A percentile compares a stretch with the other conserved stretches of the same genome.
Evolutionary conservation across 2,329 filamentous ascomycete genomes (phyloP).

Genomic region (Epichloe coenophiala): DNA sequence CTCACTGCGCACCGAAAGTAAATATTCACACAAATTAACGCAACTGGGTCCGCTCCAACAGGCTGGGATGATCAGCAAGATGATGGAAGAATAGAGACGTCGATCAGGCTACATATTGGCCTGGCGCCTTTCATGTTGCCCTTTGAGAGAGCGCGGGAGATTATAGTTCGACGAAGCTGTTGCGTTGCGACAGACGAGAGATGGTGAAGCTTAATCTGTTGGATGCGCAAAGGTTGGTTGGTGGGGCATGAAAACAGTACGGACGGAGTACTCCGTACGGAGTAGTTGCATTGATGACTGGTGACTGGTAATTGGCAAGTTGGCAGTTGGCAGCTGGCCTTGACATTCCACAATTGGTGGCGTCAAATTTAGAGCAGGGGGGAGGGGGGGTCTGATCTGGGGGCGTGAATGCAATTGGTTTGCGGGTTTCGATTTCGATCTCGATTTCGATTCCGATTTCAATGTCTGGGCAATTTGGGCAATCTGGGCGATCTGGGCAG

Average conservation of each 20-base stretch:
- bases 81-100: not conserved
- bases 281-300: not conserved
- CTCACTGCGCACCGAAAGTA: not conserved
- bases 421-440: too few relatives aligned
- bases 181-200: not conserved
- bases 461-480: too few relatives aligned
- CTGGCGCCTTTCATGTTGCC: not conserved
- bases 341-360: not conserved
- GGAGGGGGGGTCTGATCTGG: not conserved
- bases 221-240: too few relatives aligned
- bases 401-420: too few relatives aligned
- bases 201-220: not conserved
- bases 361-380: not conserved
- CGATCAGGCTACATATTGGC: not conserved
- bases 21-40: not conserved
- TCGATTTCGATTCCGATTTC: too few relatives aligned
- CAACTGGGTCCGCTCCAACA: not conserved
- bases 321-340: too few relatives aligned
- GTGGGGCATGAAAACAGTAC: not conserved
- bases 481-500: too few relatives aligned
- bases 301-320: too few relatives aligned
- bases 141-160: not conserved
- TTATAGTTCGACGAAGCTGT: not conserved
- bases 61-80: not conserved
- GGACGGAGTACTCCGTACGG: too few relatives aligned